Evolutionary conservation across 768 basidiomycete genomes (phyloP).

Genomic region (Boletus subparvulus): DNA sequence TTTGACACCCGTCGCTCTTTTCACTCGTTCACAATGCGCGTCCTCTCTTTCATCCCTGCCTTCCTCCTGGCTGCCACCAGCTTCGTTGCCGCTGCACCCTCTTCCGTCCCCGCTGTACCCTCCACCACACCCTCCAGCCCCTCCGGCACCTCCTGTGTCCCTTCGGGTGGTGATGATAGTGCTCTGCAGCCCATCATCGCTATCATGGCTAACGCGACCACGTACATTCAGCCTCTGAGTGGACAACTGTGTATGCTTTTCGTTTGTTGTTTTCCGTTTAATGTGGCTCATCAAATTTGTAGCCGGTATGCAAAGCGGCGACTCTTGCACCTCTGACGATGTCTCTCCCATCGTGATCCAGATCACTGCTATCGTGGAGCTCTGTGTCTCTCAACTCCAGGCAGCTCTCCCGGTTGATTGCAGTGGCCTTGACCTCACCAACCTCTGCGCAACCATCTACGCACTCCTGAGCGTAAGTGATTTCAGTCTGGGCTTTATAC

Average conservation of each 20-base stretch:
- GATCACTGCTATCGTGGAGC: constrained; percentile 7
- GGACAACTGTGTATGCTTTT: constrained; percentile 7
- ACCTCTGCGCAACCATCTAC: constrained; percentile 4
- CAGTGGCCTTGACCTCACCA: constrained; percentile 8
- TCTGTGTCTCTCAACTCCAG: constrained; percentile 10
- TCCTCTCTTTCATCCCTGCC: constrained; percentile 18
- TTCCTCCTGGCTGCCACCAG: constrained; percentile 7
- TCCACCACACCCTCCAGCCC: not conserved
- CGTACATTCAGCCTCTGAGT: constrained; percentile 1
- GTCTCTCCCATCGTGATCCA: constrained; percentile 10
- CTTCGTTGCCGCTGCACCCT: constrained; percentile 7
- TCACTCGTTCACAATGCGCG: constrained; percentile 12
- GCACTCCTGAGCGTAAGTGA: constrained; percentile 2
- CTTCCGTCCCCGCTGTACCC: not conserved
- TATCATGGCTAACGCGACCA: constrained; percentile 14
- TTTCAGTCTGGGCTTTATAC: rapidly evolving
- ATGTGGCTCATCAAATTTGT: not conserved
- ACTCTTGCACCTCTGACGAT: constrained; percentile 5
- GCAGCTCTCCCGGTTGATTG: constrained; percentile 2
- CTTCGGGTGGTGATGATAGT: constrained; percentile 1
- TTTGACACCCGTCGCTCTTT: constrained; percentile 13
- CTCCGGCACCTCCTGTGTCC: constrained; percentile 3
- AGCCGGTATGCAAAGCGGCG: constrained; percentile 1
- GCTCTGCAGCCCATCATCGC: constrained; percentile 10
- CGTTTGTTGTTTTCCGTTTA: rapidly evolving